Percentiles rank a stretch among this genome's conserved stretches.
phyloP scores from a whole-genome alignment of 1,284 basidiomycete species.

The Sanghuangporus sanghuang region DNA sequence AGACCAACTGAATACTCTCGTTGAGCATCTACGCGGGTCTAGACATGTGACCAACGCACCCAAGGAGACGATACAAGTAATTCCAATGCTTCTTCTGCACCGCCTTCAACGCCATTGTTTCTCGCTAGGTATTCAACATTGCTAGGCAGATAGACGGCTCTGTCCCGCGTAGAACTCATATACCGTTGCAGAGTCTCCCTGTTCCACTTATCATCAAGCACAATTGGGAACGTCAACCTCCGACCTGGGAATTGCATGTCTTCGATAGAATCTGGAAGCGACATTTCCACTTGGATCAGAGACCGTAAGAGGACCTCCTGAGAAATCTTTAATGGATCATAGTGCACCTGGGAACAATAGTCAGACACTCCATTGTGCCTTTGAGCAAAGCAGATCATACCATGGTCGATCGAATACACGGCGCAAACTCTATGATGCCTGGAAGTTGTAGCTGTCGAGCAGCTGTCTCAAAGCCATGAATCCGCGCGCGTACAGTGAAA shows the following conservation, averaged over 20 bases:
- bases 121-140: slow-evolving; percentile 63
- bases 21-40: not conserved
- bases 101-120: slow-evolving; percentile 53
- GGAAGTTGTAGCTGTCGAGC: slow-evolving; percentile 28
- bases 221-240: slow-evolving; percentile 55
- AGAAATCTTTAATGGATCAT: slow-evolving; percentile 37
- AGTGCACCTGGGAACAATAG: slow-evolving; percentile 39
- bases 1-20: slow-evolving; percentile 38
- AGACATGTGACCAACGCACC: slow-evolving; percentile 24
- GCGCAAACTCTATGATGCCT: slow-evolving; percentile 42
- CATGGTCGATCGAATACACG: slow-evolving; percentile 57
- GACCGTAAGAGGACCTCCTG: slow-evolving; percentile 36
- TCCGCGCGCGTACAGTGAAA: slow-evolving; percentile 44
- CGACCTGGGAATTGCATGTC: slow-evolving; percentile 46
- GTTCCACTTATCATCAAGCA: slow-evolving; percentile 57
- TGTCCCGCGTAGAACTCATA: slow-evolving; percentile 47
- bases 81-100: slow-evolving; percentile 41
- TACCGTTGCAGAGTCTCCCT: slow-evolving; percentile 52
- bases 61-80: slow-evolving; percentile 44
- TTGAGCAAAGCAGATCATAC: slow-evolving; percentile 26
- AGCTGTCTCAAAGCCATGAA: slow-evolving; percentile 50
- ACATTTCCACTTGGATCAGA: slow-evolving; percentile 33
- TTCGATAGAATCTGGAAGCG: slow-evolving; percentile 35
- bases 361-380: not conserved
- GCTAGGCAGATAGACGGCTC: slow-evolving; percentile 63